phyloP scores from a whole-genome alignment of 768 basidiomycete species.

The Pleurotus citrinopileatus region DNA sequence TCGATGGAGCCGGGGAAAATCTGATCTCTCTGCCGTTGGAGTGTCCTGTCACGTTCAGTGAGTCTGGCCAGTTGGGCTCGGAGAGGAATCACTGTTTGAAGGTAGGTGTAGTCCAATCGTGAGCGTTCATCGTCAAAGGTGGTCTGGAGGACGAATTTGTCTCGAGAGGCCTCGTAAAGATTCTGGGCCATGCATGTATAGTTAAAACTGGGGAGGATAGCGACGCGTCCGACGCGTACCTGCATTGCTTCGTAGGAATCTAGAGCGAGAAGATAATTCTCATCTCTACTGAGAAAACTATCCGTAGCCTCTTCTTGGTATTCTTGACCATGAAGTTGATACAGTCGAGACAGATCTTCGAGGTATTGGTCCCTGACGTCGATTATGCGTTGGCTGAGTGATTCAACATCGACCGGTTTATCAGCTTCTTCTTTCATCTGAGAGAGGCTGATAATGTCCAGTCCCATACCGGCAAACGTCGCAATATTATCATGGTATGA shows the following conservation, averaged over 20 bases:
- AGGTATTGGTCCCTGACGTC: slow-evolving; percentile 26
- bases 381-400: slow-evolving; percentile 25
- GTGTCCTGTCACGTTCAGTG: slow-evolving; percentile 20
- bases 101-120: slow-evolving; percentile 27
- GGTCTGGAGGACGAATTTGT: slow-evolving; percentile 13
- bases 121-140: slow-evolving; percentile 29
- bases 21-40: slow-evolving; percentile 21
- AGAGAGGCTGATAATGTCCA: slow-evolving; percentile 24
- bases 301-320: slow-evolving; percentile 32
- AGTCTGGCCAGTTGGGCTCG: slow-evolving; percentile 16
- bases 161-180: slow-evolving; percentile 22
- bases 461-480: no score
- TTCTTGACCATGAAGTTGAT: slow-evolving; percentile 31
- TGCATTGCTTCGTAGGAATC: slow-evolving; percentile 20
- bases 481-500: no score
- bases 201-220: no score
- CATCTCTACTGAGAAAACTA: slow-evolving; percentile 28
- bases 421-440: slow-evolving; percentile 31
- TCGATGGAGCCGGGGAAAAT: slow-evolving; percentile 31
- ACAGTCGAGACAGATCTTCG: slow-evolving; percentile 35
- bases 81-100: slow-evolving; percentile 22
- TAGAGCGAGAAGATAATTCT: slow-evolving; percentile 19
- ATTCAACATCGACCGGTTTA: slow-evolving; percentile 23
- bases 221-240: no score
- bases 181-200: slow-evolving; percentile 15